A percentile compares a stretch with the other conserved stretches of the same genome.
Evolutionary conservation across 139 green algal species (phyloP).

Genomic region (Asterochloris sp.): DNA sequence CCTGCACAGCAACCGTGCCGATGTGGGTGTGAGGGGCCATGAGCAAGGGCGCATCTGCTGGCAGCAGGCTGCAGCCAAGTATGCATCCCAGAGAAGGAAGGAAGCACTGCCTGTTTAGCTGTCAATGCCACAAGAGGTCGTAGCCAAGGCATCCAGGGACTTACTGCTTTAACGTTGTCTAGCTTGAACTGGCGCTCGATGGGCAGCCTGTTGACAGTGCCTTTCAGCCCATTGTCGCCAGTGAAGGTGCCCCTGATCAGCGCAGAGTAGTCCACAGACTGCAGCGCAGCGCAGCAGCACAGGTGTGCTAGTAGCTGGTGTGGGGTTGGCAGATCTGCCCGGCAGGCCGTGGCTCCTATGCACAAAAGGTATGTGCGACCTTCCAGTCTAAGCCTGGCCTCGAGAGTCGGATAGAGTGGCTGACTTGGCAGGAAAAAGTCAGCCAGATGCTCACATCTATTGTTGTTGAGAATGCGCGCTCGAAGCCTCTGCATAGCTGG

Average conservation of each 20-base stretch:
- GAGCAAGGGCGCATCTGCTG: too few relatives aligned
- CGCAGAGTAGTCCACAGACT: slow-evolving; percentile 30
- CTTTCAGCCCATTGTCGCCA: slow-evolving; percentile 22
- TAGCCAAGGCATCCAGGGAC: too few relatives aligned
- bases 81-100: too few relatives aligned
- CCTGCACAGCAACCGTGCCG: slow-evolving; percentile 34
- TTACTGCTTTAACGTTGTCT: slow-evolving; percentile 69
- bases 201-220: slow-evolving; percentile 59
- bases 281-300: not conserved
- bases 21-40: not conserved
- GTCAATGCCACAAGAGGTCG: too few relatives aligned
- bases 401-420: not conserved
- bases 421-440: not conserved
- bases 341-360: not conserved
- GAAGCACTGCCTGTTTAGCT: too few relatives aligned
- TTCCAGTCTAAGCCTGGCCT: too few relatives aligned
- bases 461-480: slow-evolving; percentile 69
- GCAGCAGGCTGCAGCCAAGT: not conserved
- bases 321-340: too few relatives aligned
- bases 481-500: slow-evolving; percentile 85
- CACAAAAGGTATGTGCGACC: not conserved
- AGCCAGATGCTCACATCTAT: slow-evolving; percentile 54
- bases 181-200: slow-evolving; percentile 82
- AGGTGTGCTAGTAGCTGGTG: not conserved
- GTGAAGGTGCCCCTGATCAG: slow-evolving; percentile 34